Percentiles rank a stretch among this genome's conserved stretches.
Evolutionary conservation across 768 basidiomycete species (phyloP).

Genomic region (Kwoniella bestiolae): DNA sequence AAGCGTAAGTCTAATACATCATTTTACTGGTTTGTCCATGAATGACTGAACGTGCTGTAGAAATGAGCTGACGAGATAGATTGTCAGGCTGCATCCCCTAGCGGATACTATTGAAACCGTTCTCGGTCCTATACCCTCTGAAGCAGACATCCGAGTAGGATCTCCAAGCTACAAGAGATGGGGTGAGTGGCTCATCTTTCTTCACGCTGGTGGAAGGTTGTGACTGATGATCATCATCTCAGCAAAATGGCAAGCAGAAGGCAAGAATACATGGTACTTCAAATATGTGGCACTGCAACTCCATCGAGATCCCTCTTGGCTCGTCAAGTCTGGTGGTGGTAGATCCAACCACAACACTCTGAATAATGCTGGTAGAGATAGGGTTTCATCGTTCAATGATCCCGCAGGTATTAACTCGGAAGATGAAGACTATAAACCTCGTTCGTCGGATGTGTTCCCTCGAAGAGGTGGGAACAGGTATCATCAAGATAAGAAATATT

Average conservation of each 20-base stretch:
- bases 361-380: not conserved
- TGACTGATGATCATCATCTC: not conserved
- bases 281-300: constrained; percentile 3
- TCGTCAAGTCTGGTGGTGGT: not conserved
- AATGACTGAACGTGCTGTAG: no score
- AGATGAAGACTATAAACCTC: no score
- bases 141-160: not conserved
- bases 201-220: not conserved
- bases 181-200: not conserved
- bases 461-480: no score
- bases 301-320: not conserved
- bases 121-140: not conserved
- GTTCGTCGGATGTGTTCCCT: no score
- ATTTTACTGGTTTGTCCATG: no score
- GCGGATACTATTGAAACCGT: not conserved
- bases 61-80: not conserved
- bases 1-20: not conserved
- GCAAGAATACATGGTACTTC: constrained; percentile 13
- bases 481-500: not conserved
- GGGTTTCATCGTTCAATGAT: not conserved
- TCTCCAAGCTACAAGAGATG: not conserved
- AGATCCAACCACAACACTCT: not conserved
- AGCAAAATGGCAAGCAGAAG: constrained; percentile 4
- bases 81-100: not conserved
- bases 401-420: no score